Evolutionary conservation across 768 basidiomycete species (phyloP).

Genomic region (Hericium erinaceus): DNA sequence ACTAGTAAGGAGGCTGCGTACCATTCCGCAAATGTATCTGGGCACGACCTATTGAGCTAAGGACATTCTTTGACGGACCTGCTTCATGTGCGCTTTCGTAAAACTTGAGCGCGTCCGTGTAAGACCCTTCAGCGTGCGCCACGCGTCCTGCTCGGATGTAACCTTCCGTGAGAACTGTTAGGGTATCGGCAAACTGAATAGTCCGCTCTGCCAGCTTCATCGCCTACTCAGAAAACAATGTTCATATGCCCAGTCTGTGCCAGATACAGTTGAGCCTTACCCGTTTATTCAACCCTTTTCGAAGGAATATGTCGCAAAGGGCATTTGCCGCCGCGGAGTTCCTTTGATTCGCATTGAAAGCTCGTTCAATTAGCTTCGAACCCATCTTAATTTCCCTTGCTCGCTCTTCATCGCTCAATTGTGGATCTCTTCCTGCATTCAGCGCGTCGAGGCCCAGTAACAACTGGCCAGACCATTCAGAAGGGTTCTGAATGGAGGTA

Average conservation of each 20-base stretch:
- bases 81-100: constrained; percentile 53
- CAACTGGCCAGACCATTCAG: constrained; percentile 70
- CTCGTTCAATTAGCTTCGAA: constrained; percentile 61
- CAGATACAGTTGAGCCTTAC: constrained; percentile 26
- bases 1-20: constrained; percentile 22
- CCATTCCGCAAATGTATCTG: constrained; percentile 82
- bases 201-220: constrained; percentile 91
- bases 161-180: constrained; percentile 77
- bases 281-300: constrained; percentile 54
- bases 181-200: constrained; percentile 87
- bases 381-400: constrained; percentile 51
- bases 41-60: constrained; percentile 78
- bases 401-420: constrained; percentile 54
- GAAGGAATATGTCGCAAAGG: constrained; percentile 68
- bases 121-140: constrained; percentile 59
- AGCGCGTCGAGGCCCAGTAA: constrained; percentile 81
- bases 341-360: constrained; percentile 73
- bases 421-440: constrained; percentile 72
- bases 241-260: not conserved
- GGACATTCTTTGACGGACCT: constrained; percentile 64
- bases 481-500: constrained; percentile 47
- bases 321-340: constrained; percentile 80
- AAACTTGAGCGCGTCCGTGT: constrained; percentile 58
- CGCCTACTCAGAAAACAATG: constrained; percentile 36
- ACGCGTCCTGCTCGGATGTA: constrained; percentile 78